Base-by-base conservation (phyloP, 2,329 filamentous ascomycete genomes). In the Sphaerulina populicola region DNA sequence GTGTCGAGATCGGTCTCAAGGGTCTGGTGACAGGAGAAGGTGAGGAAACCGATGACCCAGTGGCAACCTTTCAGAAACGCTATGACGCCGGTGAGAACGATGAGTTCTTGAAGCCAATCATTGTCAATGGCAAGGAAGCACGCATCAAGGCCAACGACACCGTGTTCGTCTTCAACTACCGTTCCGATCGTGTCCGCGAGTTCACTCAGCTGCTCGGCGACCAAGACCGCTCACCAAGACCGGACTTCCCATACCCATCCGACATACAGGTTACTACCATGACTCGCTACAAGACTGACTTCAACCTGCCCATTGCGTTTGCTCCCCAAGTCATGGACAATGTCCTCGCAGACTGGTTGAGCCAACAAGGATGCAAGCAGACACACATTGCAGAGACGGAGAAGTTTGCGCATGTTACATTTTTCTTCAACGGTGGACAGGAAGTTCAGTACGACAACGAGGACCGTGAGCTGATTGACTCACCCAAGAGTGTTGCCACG, bases 81-180 rank as follows among this genome's bases (percentile, higher is more conserved):
- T 98, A 98, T 69, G 83, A 83, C 64, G 84, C 86, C 66, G 84
- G 81, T 50, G 88, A 97, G 77, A 94, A 82, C 53, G 93, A 98
- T 67, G 93, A 98, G 78, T 98, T 98, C 80, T 76, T 98, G 62
- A 96, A 94, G 75, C 93, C 93, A 61, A 97, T 98, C 70, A 89
- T 98, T 65, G 78, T 97, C 55, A 88, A 88, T 59, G 93, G 91
- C 62, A 80, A 88, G 62, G 86, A 94, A 66, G 77, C 79, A 56
- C 85, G 93, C 63, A 83, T 98, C 68, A 82, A 95, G 76, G 89
- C 97, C 67, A 79, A 86, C 60, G 93, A 98, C 68, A 91, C 88
- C 48, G 80, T 97, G 64, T 97, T 97, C 81, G 97, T 97, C 82
- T 98, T 98, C 86, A 98, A 98, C 82, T 98, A 98, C 79, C 88